A percentile compares a stretch with the other conserved stretches of the same genome.
phyloP scores from a whole-genome alignment of 2,329 filamentous ascomycete species.

The Colletotrichum orbiculare region DNA sequence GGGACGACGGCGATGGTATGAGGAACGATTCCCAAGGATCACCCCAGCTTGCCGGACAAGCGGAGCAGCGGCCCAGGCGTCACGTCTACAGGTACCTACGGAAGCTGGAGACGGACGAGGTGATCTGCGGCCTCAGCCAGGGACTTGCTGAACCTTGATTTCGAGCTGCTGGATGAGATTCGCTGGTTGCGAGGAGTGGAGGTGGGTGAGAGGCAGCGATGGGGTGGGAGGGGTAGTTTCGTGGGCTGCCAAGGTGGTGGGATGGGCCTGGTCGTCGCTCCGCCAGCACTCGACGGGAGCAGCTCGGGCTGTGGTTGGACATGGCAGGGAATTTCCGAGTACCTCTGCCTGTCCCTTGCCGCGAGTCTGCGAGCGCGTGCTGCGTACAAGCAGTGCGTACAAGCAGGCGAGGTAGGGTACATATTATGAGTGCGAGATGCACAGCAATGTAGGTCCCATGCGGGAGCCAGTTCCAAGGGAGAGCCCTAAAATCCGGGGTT shows the following conservation, averaged over 20 bases:
- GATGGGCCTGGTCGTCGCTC: conserved; percentile 11
- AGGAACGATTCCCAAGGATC: not conserved
- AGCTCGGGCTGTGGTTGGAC: no score
- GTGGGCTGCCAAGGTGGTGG: conserved; percentile 7
- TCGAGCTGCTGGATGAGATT: not conserved
- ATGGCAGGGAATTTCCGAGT: no score
- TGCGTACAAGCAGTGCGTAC: no score
- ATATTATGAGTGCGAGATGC: no score
- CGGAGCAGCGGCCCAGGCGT: conserved; percentile 14
- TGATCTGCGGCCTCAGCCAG: conserved; percentile 21
- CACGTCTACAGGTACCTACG: not conserved
- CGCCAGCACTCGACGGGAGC: not conserved
- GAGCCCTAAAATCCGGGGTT: conserved; percentile 23
- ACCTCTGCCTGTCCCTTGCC: not conserved
- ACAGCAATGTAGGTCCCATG: no score
- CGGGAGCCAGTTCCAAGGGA: not conserved
- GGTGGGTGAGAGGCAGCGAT: not conserved
- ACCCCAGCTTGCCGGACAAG: not conserved
- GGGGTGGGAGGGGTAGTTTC: not conserved
- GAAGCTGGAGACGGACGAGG: conserved; percentile 4
- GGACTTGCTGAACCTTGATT: conserved; percentile 19
- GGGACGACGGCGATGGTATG: no score
- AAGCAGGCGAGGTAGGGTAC: no score
- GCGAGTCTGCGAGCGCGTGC: not conserved
- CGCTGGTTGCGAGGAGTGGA: not conserved